These are phyloP conservation scores for Pichia insulana DNA, from an alignment of 805 yeast genomes.

Conservation along the genomic window DNA sequence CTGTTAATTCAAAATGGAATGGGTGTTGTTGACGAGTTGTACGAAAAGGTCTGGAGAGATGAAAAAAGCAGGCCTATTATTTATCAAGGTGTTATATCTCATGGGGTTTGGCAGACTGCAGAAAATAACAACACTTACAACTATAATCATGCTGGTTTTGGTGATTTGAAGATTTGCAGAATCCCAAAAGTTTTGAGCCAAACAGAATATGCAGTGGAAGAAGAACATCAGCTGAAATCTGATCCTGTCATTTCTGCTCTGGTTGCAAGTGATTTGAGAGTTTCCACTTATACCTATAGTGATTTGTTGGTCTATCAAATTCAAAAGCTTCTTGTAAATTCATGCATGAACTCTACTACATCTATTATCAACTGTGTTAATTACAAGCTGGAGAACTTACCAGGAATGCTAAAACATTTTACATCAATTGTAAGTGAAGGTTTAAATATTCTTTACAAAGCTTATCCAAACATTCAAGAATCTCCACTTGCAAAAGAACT, in stretches of 20 bases:
- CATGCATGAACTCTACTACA: conserved; percentile 78
- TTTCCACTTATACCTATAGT: conserved; percentile 29
- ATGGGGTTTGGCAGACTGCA: conserved; percentile 57
- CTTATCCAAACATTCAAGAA: conserved; percentile 22
- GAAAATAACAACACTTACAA: conserved; percentile 28
- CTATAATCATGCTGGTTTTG: conserved; percentile 64
- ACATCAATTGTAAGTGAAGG: conserved; percentile 37
- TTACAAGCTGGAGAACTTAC: conserved; percentile 53
- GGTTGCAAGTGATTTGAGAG: conserved; percentile 24
- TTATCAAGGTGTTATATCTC: conserved; percentile 71
- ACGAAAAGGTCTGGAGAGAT: conserved; percentile 46
- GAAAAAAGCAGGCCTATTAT: conserved; percentile 41
- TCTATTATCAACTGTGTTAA: conserved; percentile 70
- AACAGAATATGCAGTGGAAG: conserved; percentile 2
- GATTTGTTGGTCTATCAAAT: conserved; percentile 49
- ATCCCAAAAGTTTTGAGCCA: conserved; percentile 35
- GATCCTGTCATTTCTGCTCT: conserved; percentile 20
- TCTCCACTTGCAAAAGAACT: conserved; percentile 27
- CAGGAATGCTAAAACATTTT: conserved; percentile 29
- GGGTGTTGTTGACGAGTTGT: conserved; percentile 54
- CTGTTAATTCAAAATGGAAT: conserved; percentile 79
- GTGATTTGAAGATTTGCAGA: conserved; percentile 50
- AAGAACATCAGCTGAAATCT: conserved; percentile 9
- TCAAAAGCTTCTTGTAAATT: conserved; percentile 70
- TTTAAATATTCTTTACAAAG: conserved; percentile 31